Percentiles rank a stretch among this genome's conserved stretches.
phyloP scores from a whole-genome alignment of 345 rosid genomes.

The Carallia pectinifolia region DNA sequence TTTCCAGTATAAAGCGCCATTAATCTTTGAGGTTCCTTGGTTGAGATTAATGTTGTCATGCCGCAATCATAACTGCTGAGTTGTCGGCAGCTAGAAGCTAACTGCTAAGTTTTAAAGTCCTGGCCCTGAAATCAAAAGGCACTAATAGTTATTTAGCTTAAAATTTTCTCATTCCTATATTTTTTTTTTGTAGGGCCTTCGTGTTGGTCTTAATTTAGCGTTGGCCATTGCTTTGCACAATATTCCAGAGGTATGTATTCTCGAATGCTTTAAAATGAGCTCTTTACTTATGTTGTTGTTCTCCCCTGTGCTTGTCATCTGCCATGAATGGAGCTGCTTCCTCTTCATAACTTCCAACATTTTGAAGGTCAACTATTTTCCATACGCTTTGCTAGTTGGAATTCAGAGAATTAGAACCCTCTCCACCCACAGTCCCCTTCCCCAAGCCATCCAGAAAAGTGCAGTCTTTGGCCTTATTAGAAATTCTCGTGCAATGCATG shows the following conservation, averaged over 20 bases:
- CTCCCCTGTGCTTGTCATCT: background rate
- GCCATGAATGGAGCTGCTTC: background rate
- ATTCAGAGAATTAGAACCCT: background rate
- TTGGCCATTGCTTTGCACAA: slow-evolving; percentile 97
- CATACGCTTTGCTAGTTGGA: background rate
- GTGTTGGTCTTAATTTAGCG: slow-evolving; percentile 92
- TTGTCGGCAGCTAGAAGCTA: background rate
- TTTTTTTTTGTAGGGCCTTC: slow-evolving; percentile 63
- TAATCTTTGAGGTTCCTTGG: background rate
- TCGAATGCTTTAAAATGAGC: slow-evolving; percentile 9
- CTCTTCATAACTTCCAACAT: background rate
- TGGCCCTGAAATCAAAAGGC: slow-evolving; percentile 1
- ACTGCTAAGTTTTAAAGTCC: background rate
- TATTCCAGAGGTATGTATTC: slow-evolving; percentile 82
- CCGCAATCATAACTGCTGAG: background rate
- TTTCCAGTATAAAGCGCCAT: background rate
- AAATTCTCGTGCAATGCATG: too few relatives aligned
- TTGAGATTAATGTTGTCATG: background rate
- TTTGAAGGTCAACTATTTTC: slow-evolving; percentile 1
- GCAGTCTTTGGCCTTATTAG: too few relatives aligned
- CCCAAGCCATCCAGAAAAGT: too few relatives aligned
- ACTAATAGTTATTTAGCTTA: slow-evolving; percentile 3
- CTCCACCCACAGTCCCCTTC: background rate
- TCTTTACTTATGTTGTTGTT: background rate
- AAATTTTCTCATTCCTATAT: slow-evolving; percentile 14